phyloP scores from a whole-genome alignment of 352 stramenopile species.

The Phytopythium sindhum region DNA sequence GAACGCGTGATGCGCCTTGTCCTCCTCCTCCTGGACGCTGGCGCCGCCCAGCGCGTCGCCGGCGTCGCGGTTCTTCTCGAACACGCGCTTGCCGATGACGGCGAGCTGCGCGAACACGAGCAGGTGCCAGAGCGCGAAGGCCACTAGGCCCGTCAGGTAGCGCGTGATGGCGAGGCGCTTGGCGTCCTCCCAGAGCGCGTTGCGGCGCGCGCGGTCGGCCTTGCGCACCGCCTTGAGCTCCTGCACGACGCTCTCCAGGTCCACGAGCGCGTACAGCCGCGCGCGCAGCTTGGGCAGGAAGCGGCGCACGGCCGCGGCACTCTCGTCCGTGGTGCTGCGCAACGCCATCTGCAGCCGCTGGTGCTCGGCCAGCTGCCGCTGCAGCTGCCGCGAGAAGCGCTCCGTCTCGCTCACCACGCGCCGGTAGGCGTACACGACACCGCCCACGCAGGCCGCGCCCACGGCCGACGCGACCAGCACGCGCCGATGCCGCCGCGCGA shows the following conservation, averaged over 20 bases:
- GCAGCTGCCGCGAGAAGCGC: conserved; percentile 64
- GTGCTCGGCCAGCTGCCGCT: conserved; percentile 71
- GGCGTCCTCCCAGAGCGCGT: conserved; percentile 69
- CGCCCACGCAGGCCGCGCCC: conserved; percentile 41
- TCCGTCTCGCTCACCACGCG: conserved; percentile 65
- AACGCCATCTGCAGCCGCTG: conserved; percentile 72
- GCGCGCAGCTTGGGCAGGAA: conserved; percentile 69
- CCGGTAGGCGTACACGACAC: conserved; percentile 65
- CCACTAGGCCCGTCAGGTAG: conserved; percentile 68
- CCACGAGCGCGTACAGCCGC: conserved; percentile 53
- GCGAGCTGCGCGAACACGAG: conserved; percentile 77
- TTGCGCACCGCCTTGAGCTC: conserved; percentile 77
- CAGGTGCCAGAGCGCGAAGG: conserved; percentile 76
- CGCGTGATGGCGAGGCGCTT: conserved; percentile 70
- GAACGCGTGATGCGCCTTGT: conserved; percentile 63
- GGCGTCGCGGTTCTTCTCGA: conserved; percentile 45
- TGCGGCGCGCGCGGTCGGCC: conserved; percentile 35
- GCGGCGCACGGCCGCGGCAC: conserved; percentile 64
- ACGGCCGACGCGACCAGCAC: conserved; percentile 51
- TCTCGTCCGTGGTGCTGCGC: conserved; percentile 71
- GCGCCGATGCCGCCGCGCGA: conserved; percentile 66
- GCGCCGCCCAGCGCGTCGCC: conserved; percentile 7
- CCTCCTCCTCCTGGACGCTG: conserved; percentile 23
- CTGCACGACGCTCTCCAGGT: conserved; percentile 68
- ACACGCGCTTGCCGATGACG: conserved; percentile 75